Base-by-base conservation (phyloP, 306 rosid species). In the Casuarina cunninghamiana region DNA sequence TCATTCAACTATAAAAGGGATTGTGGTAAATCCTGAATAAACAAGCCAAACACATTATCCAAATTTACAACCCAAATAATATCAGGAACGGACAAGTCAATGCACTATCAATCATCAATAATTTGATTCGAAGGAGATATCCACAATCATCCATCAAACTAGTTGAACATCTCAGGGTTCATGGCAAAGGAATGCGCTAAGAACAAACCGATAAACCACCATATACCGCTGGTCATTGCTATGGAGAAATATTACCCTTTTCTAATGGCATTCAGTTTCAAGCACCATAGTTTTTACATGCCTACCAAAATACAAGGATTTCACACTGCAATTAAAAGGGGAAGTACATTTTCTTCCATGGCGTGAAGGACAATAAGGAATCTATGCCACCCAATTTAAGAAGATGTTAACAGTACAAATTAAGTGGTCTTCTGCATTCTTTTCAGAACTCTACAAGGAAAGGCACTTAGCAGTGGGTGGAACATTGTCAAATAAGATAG, bases 101-200 rank as follows among this genome's bases (percentile, higher is more conserved):
- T 71, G 65, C 73, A 78, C 12, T 41, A 63, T 21, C 32, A 12
- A 19, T 53, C 53, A 51, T 60, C 35, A 71, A 32, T 13, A 78
- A 41, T 69, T 17, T 53, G 57, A 57, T 3, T 9, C 57, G 13
- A 48, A 57, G 58, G 16, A 48, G 37, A 32, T 57, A 42, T 32
- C n/a, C 45, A 42, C n/a, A 60, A 60, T 46, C 12, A 37, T 48
- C 53, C 21, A 58, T 45, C 48, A 49, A 61, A 53, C 55, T 41
- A 38, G 45, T 71, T 72, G 71, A 26, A 45, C 13, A 16, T 55
- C 42, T 37, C 51, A 58, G 21, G 58, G 32, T 10, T 55, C 45
- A 38, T 3, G 39, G 16, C 35, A 48, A 19, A 17, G 50, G 38
- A 35, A 10, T 16, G 12, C 15, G 37, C 37, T 43, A 55, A 19